Evolutionary conservation across 371 early-diverging fungal species (phyloP), one percentile per base, ranked within the genome.

Genomic region (Apophysomyces variabilis): DNA sequence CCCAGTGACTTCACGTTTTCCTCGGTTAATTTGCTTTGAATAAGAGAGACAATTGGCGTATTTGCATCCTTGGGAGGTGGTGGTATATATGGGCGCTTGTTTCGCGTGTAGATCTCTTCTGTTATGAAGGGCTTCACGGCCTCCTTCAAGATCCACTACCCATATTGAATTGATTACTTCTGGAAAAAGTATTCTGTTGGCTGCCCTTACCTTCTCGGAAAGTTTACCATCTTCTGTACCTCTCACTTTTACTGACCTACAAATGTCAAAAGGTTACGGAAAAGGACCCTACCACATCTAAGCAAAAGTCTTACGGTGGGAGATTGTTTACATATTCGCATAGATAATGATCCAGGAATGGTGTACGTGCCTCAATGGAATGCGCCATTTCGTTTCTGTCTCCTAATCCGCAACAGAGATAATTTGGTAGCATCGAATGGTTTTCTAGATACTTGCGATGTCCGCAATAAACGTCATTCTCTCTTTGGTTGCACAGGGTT

Each of bases 351-450:
- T 71, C 72, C 58, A 71, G 38, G 46, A 71, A 71, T 7, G 72
- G 72, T 5, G 72, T 71, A 36, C 72, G 64, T 3, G 72, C 72
- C 65, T 71, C 72, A 14, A 68, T 50, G 12, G 68, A 71, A 36
- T 71, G 72, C 9, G 72, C 72, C 72, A 71, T 71, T 64, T 71
- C 72, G 54, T 61, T 62, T 45, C 72, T 62, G 41, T 71, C 72
- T 56, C 72, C 72, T 38, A 71, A 65, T 37, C 26, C 16, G 32
- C 68, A 68, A 44, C 68, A 71, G 8, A 71, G 65, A 32, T 50
- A 58, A 32, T 71, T 71, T 36, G 62, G 62, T 6, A 71, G 57
- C 38, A 71, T 59, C 1, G 72, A 68, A 38, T 54, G 67, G 47
- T 59, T 65, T 60, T 71, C 72, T 7, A 65, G 8, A 57, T 71